Conservation (phyloP, 2,329 filamentous ascomycete species). For the Emergomyces africanus region DNA sequence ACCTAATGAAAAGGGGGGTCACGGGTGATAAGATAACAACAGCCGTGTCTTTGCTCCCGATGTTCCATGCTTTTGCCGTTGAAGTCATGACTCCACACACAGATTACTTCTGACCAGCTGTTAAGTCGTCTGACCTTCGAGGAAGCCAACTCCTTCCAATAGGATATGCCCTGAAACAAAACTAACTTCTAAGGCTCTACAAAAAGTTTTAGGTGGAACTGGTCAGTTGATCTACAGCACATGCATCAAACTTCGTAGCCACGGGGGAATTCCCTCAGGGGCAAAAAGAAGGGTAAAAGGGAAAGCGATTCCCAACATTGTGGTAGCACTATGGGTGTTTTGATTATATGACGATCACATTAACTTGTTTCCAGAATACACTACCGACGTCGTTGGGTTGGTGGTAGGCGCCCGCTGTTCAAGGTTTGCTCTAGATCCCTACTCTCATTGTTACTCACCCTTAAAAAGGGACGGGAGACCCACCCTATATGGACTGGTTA, state of each 20-base stretch:
- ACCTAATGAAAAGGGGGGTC: too few species aligned
- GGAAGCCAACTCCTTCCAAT: neutral
- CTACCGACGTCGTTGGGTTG: neutral
- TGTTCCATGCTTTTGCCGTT: neutral
- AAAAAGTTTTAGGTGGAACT: neutral
- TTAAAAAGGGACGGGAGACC: neutral
- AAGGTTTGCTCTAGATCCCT: neutral
- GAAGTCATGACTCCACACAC: neutral
- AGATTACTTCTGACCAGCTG: neutral
- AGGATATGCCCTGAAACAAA: neutral
- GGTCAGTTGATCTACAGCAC: slow-evolving; percentile 1
- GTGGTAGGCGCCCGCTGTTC: neutral
- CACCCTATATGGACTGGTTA: neutral
- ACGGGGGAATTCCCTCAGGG: neutral
- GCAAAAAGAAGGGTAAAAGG: too few species aligned
- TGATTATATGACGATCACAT: neutral
- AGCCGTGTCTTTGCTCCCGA: neutral
- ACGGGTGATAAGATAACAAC: neutral
- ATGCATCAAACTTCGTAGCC: neutral
- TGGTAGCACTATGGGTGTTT: neutral
- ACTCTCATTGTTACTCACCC: neutral
- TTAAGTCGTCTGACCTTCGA: neutral
- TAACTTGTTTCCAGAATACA: neutral
- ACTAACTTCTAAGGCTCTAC: neutral
- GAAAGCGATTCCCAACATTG: neutral